Conservation (phyloP, 768 basidiomycete species). For the Butyriboletus loyo region DNA sequence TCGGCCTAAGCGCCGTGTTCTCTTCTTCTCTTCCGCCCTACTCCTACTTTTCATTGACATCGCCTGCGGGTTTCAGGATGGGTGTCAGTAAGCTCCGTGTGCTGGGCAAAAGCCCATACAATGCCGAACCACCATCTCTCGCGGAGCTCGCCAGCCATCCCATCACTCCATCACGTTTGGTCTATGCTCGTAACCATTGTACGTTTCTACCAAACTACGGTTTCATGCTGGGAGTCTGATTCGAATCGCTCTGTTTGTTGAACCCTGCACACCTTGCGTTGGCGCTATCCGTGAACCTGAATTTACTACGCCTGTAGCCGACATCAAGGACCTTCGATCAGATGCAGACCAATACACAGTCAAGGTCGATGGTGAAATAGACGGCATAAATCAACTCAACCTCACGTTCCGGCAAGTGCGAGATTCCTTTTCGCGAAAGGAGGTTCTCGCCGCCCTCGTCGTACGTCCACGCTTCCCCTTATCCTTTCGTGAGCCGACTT, state of each 20-base stretch:
- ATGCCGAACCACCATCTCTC: constrained; percentile 65
- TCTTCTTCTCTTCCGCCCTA: not conserved
- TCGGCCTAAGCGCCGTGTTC: not conserved
- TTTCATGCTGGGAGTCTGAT: not conserved
- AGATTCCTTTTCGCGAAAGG: constrained; percentile 14
- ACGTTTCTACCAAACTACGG: constrained; percentile 38
- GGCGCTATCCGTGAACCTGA: not conserved
- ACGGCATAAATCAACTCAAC: constrained; percentile 7
- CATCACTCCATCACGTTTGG: constrained; percentile 59
- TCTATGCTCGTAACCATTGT: constrained; percentile 74
- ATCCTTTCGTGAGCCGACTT: not conserved
- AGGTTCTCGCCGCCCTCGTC: constrained; percentile 54
- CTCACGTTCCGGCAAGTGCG: constrained; percentile 22
- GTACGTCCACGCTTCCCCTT: constrained; percentile 30
- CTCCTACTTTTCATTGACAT: not conserved
- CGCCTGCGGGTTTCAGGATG: constrained; percentile 9
- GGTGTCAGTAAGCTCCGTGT: constrained; percentile 17
- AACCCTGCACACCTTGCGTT: not conserved
- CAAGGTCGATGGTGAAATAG: constrained; percentile 27
- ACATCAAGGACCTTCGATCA: constrained; percentile 22
- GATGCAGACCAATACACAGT: constrained; percentile 23
- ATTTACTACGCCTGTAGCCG: constrained; percentile 18
- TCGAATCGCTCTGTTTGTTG: not conserved
- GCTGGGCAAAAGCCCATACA: constrained; percentile 50
- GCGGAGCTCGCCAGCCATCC: constrained; percentile 45